Percentiles rank a stretch among this genome's conserved stretches.
Evolutionary conservation across 768 basidiomycete species (phyloP).

Genomic region (Suillus subalutaceus): DNA sequence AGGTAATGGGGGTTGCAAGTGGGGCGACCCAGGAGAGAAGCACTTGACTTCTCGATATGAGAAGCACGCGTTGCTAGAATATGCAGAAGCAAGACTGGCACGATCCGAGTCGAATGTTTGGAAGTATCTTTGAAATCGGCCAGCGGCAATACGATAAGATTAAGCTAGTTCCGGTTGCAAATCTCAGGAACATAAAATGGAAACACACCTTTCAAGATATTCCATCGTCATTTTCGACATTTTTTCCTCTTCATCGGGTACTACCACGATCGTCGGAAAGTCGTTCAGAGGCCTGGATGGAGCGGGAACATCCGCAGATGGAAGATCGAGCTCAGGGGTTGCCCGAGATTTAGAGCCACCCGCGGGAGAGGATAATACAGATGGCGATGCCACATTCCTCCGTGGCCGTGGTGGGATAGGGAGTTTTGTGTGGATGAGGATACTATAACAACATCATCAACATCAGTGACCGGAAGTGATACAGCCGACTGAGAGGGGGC

Average conservation of each 20-base stretch:
- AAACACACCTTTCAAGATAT: slow-evolving; percentile 33
- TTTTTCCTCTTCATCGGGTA: slow-evolving; percentile 21
- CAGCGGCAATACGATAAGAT: slow-evolving; percentile 12
- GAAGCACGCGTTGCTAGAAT: slow-evolving; percentile 33
- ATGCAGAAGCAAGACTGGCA: slow-evolving; percentile 35
- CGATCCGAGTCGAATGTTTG: slow-evolving; percentile 36
- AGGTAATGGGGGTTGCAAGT: slow-evolving; percentile 14
- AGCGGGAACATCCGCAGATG: slow-evolving; percentile 1
- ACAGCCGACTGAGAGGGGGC: slow-evolving; percentile 1
- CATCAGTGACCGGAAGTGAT: not conserved
- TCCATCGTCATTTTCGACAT: slow-evolving; percentile 33
- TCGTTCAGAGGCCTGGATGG: not conserved
- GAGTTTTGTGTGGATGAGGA: slow-evolving; percentile 15
- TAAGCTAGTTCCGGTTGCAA: not conserved
- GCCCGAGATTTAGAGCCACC: not conserved
- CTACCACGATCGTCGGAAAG: not conserved
- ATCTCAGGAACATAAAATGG: not conserved
- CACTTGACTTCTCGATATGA: slow-evolving; percentile 28
- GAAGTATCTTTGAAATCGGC: slow-evolving; percentile 26
- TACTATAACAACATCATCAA: slow-evolving; percentile 3
- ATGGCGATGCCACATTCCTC: slow-evolving; percentile 13
- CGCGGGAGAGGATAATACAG: not conserved
- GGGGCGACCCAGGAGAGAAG: slow-evolving; percentile 1
- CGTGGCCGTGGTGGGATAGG: slow-evolving; percentile 26
- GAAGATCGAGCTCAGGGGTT: not conserved